Base-by-base conservation (phyloP, 441 rosid species). In the Syzygium malaccense region DNA sequence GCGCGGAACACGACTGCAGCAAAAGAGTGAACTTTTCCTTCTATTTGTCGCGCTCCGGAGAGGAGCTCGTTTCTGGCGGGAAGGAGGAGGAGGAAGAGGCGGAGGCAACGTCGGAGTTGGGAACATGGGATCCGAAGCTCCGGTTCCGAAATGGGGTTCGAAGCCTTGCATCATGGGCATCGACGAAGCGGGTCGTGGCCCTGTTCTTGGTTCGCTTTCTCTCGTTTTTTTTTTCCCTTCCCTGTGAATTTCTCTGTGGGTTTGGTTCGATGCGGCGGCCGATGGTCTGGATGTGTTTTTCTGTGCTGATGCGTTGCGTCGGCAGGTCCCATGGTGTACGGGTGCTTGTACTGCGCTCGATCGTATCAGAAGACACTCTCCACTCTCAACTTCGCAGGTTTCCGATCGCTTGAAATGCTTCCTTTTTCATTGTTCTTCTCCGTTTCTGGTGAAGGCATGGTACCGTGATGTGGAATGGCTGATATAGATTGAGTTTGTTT, bases 151-250 rank as follows among this genome's bases (percentile, higher is more conserved):
- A 86, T 97, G 99, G 99, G 95, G 94, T 15, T 94, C 98, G 33
- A 89, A 87, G 33, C 97, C 98, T 89, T 97, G 99, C 92, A 92
- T 96, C 53, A 96, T 96, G 95, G 99, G 99, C 54, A 97, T 97
- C 91, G 98, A 97, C 87, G 99, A 97, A 93, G 99, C 99, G 58
- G 99, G 99, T 19, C 98, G 99, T 84, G 99, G 98, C 87, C 99
- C 99, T 86, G 98, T 97, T 88, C 93, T 96, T 56, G 99, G 99
- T 95, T 51, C 32, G 4, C 55, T 64, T 75, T 58, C 37, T 45
- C 11, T 49, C 55, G 49, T 33, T 28, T 64, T n/a, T 12, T 60
- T 11, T 14, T 84, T 2, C 25, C 7, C 49, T 89, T 85, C 13
- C 33, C 23, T 60, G 55, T 54, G 26, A 25, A 9, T 84, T 57